Evolutionary conservation across 2,329 filamentous ascomycete species (phyloP).

Genomic region (Aciculosporium take): DNA sequence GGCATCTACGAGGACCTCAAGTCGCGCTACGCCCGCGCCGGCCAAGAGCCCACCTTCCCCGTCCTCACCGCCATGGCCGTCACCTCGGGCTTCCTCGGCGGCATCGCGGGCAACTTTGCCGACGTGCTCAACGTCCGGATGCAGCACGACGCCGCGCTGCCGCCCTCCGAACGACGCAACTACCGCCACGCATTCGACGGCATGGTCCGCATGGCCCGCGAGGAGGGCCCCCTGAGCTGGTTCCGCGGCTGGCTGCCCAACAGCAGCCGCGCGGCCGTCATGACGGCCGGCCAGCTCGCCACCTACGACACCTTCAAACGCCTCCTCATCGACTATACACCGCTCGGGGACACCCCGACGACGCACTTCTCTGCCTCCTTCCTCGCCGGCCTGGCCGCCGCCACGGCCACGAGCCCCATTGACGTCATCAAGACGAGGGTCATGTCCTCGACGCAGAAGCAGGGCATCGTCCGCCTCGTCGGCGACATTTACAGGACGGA

Average conservation of each 20-base stretch:
- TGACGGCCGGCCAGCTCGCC: constrained; percentile 75
- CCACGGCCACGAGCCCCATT: constrained; percentile 70
- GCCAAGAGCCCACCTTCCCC: constrained; percentile 49
- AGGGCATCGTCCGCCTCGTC: constrained; percentile 44
- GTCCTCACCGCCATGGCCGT: constrained; percentile 73
- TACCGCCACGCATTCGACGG: constrained; percentile 85
- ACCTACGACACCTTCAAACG: constrained; percentile 75
- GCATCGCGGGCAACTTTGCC: constrained; percentile 81
- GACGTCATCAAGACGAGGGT: constrained; percentile 83
- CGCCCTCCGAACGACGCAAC: constrained; percentile 59
- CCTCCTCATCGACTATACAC: constrained; percentile 49
- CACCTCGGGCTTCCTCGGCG: constrained; percentile 73
- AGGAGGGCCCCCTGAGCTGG: constrained; percentile 62
- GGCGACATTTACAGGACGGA: constrained; percentile 54
- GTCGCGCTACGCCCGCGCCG: constrained; percentile 38
- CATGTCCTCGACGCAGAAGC: constrained; percentile 50
- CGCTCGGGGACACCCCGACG: constrained; percentile 53
- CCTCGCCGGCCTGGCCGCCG: constrained; percentile 68
- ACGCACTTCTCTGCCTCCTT: constrained; percentile 71
- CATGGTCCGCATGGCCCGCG: constrained; percentile 68
- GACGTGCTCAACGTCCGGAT: constrained; percentile 97
- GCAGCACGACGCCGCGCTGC: constrained; percentile 81
- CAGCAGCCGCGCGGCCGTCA: constrained; percentile 64
- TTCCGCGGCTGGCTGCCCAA: constrained; percentile 83
- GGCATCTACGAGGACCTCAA: constrained; percentile 94